A percentile compares a stretch with the other conserved stretches of the same genome.
phyloP scores from a whole-genome alignment of 2,329 filamentous ascomycete genomes.

The Niveomyces coronatus region DNA sequence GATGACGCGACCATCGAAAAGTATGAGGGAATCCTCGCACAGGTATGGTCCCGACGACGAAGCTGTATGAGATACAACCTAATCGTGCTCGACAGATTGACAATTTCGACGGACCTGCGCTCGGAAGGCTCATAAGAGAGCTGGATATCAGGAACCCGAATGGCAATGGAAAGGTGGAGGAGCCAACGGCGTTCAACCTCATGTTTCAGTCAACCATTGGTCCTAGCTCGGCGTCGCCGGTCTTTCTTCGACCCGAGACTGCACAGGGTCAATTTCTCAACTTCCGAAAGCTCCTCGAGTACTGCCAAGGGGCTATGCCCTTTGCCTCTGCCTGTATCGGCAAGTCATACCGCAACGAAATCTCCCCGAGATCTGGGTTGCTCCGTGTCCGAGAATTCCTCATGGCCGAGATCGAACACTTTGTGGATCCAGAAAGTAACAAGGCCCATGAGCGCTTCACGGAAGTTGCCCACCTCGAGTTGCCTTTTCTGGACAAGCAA shows the following conservation, averaged over 20 bases:
- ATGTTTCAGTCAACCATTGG: conserved; percentile 64
- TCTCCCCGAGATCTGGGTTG: conserved; percentile 54
- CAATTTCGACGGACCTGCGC: conserved; percentile 53
- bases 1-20: conserved; percentile 52
- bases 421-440: conserved; percentile 50
- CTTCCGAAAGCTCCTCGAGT: conserved; percentile 57
- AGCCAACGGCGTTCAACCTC: conserved; percentile 58
- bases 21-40: conserved; percentile 55
- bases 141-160: conserved; percentile 56
- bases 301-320: conserved; percentile 57
- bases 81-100: conserved; percentile 34
- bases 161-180: conserved; percentile 47
- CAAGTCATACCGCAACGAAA: conserved; percentile 62
- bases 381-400: conserved; percentile 58
- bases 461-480: conserved; percentile 49
- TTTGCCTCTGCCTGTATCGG: conserved; percentile 62
- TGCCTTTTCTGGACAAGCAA: conserved; percentile 49
- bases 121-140: conserved; percentile 52
- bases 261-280: conserved; percentile 61
- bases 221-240: conserved; percentile 51
- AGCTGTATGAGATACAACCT: not conserved
- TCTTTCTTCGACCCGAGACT: conserved; percentile 54
- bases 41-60: conserved; percentile 22
- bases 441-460: conserved; percentile 56
- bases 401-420: conserved; percentile 62